Evolutionary conservation across 352 stramenopile species (phyloP).

Genomic region (Globisporangium orthogonon): DNA sequence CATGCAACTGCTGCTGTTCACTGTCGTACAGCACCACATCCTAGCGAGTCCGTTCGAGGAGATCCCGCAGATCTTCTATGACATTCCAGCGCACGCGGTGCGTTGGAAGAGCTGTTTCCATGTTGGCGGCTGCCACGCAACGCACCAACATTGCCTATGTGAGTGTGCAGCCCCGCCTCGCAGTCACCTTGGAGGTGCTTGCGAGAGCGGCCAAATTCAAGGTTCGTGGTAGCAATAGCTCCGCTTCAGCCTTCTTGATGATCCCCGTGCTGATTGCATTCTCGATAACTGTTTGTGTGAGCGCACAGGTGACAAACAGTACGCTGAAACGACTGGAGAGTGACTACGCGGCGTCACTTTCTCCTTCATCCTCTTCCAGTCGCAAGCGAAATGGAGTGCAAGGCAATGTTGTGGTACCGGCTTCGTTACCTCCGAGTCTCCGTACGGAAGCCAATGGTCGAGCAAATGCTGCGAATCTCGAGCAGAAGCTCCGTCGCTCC

Average conservation of each 20-base stretch:
- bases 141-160: constrained; percentile 1
- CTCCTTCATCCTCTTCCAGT: not conserved
- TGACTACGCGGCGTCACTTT: constrained; percentile 22
- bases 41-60: constrained; percentile 60
- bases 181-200: not conserved
- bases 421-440: too few relatives aligned
- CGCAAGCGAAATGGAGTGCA: not conserved
- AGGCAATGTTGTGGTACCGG: too few relatives aligned
- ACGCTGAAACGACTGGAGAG: constrained; percentile 22
- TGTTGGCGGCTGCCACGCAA: too few relatives aligned
- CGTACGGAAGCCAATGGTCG: not conserved
- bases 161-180: constrained; percentile 2
- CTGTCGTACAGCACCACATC: constrained; percentile 29
- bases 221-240: not conserved
- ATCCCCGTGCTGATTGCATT: not conserved
- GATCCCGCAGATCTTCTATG: constrained; percentile 72
- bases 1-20: not conserved
- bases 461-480: not conserved
- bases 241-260: too few relatives aligned
- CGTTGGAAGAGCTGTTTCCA: constrained; percentile 2
- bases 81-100: constrained; percentile 57
- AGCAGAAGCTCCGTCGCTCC: not conserved
- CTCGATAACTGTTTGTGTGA: not conserved
- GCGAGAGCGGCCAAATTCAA: constrained; percentile 2
- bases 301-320: constrained; percentile 20